Evolutionary conservation across 805 yeast species (phyloP), one percentile per base, ranked within the genome.

Genomic region (Schwanniomyces occidentalis): DNA sequence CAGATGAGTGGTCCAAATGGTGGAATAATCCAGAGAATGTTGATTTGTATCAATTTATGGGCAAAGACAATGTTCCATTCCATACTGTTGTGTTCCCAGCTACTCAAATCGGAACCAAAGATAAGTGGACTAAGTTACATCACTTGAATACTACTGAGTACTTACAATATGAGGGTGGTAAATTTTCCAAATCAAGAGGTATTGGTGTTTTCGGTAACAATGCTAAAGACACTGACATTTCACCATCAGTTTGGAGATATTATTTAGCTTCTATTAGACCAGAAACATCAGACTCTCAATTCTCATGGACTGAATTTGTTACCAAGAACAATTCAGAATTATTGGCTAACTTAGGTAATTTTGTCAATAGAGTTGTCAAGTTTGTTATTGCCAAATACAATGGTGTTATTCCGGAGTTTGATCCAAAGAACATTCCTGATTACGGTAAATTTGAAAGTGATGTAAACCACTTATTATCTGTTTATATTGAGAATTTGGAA

Each of bases 41-140:
- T 44, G 66, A 85, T 46, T 71, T 93, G 48, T 88, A 86, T 61
- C 99, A 93, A 71, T 93, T 93, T 63, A 93, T 93, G 99, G 99
- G 99, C 65, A 93, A 93, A 63, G 99, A 93, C 65, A 93, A 93
- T 57, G 97, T 90, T 52, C 97, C 98, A 20, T 93, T 93, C 87
- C 99, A 93, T 60, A 85, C 96, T 1, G 99, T 93, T 37, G 95
- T 93, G 37, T 93, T 91, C 88, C 99, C 99, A 41, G 82, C 95
- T 27, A 69, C 95, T 17, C 84, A 82, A 64, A 67, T 93, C 28
- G 99, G 98, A 61, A 90, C 99, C 12, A 65, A 74, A 13, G 91
- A 91, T 38, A 54, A 72, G 30, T 93, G 98, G 98, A 89, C 96
- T 40, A 82, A 78, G 78, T 73, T 90, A 48, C 86, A 88, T 54